These are phyloP conservation scores for Haberlea rhodopensis DNA, from an alignment of 257 asterid genomes.

Conservation along the genomic window DNA sequence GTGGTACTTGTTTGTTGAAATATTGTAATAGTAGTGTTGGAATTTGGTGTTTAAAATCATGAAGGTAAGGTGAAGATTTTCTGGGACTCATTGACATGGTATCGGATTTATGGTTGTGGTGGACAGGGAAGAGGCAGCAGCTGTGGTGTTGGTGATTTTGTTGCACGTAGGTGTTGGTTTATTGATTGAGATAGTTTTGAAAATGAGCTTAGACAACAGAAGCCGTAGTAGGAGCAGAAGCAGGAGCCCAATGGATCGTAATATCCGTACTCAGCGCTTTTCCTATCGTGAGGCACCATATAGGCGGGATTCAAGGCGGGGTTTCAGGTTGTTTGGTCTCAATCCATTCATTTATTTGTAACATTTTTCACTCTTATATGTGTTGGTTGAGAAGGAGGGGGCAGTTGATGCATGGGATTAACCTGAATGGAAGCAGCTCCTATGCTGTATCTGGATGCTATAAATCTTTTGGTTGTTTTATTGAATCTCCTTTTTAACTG, in stretches of 20 bases:
- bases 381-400: constrained; percentile 38
- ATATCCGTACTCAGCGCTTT: constrained; percentile 76
- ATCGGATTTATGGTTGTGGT: constrained; percentile 92
- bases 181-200: constrained; percentile 43
- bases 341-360: constrained; percentile 40
- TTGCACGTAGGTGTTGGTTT: constrained; percentile 50
- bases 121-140: constrained; percentile 95
- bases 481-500: constrained; percentile 12
- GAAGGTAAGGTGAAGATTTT: constrained; percentile 44
- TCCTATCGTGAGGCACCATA: constrained; percentile 95
- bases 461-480: constrained; percentile 10
- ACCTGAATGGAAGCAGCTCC: constrained; percentile 27
- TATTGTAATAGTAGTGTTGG: constrained; percentile 34
- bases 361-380: constrained; percentile 33
- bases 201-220: constrained; percentile 74
- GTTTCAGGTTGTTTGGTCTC: constrained; percentile 83
- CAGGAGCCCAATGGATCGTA: constrained; percentile 96
- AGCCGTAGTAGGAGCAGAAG: constrained; percentile 79
- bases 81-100: constrained; percentile 71
- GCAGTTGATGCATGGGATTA: constrained; percentile 32
- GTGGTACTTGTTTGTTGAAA: constrained; percentile 37
- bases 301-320: constrained; percentile 76
- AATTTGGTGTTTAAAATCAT: constrained; percentile 46
- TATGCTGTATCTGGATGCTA: constrained; percentile 16
- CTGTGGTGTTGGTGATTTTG: constrained; percentile 56